Conservation (phyloP, 306 rosid genomes). For the Cucurbita maxima region DNA sequence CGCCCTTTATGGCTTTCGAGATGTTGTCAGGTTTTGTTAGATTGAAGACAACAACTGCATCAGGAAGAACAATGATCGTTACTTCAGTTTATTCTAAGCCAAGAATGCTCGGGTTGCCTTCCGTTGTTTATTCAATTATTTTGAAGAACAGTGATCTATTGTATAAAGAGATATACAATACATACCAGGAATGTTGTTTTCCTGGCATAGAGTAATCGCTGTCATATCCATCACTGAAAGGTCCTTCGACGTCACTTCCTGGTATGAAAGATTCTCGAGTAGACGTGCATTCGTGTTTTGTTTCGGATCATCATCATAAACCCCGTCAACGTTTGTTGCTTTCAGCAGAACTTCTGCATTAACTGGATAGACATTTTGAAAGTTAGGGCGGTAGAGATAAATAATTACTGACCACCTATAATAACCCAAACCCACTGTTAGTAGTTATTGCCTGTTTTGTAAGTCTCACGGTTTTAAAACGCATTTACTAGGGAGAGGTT, state of each 20-base stretch:
- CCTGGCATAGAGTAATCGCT: conserved; percentile 89
- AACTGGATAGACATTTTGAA: conserved; percentile 24
- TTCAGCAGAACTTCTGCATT: conserved; percentile 94
- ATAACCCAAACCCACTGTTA: no score
- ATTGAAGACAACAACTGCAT: conserved; percentile 88
- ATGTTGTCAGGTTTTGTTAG: conserved; percentile 77
- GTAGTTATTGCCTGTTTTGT: no score
- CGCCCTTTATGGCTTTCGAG: conserved; percentile 72
- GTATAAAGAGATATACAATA: background rate
- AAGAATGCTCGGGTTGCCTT: background rate
- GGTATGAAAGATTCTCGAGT: conserved; percentile 60
- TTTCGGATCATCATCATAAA: conserved; percentile 64
- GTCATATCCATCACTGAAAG: conserved; percentile 97
- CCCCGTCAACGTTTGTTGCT: conserved; percentile 95
- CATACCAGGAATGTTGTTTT: conserved; percentile 86
- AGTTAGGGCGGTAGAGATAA: background rate
- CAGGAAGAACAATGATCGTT: background rate
- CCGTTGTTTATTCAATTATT: background rate
- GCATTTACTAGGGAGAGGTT: no score
- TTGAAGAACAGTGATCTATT: background rate
- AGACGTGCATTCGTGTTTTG: conserved; percentile 64
- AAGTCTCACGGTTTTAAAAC: no score
- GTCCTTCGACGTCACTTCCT: conserved; percentile 71
- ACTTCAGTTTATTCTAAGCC: background rate
- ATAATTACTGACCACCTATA: background rate